These are phyloP conservation scores for Trichoderma pleuroti DNA, from an alignment of 2,329 filamentous ascomycete genomes.

Conservation along the genomic window DNA sequence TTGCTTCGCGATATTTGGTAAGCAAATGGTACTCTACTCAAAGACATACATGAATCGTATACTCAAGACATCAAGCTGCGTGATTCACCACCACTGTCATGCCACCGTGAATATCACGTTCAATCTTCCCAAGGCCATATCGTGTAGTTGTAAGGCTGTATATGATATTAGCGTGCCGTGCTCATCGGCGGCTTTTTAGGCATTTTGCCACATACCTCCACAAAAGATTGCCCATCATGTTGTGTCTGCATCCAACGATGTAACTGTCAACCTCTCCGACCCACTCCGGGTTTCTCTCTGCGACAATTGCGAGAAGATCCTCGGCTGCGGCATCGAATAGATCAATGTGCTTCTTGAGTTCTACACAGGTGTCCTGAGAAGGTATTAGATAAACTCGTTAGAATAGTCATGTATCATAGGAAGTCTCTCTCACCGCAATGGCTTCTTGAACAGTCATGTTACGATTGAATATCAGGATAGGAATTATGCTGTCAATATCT, in stretches of 20 bases:
- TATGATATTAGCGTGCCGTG: background rate
- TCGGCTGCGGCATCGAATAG: background rate
- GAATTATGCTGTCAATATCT: background rate
- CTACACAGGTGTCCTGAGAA: background rate
- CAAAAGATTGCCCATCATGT: background rate
- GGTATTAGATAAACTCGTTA: too few species aligned
- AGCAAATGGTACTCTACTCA: background rate
- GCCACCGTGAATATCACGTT: background rate
- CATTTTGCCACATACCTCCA: background rate
- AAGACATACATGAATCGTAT: background rate
- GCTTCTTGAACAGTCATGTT: too few species aligned
- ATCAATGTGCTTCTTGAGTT: background rate
- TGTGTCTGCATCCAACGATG: background rate
- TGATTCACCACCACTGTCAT: background rate
- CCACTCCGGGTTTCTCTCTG: background rate
- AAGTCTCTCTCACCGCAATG: too few species aligned
- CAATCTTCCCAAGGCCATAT: background rate
- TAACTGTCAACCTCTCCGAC: background rate
- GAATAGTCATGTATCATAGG: too few species aligned
- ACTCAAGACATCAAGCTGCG: background rate
- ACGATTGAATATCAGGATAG: too few species aligned
- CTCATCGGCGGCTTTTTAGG: background rate
- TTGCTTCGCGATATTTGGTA: background rate
- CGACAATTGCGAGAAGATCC: background rate
- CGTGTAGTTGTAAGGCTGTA: background rate